A percentile compares a stretch with the other conserved stretches of the same genome.
Conservation (phyloP, 257 asterid species). For the Salvia splendens region DNA sequence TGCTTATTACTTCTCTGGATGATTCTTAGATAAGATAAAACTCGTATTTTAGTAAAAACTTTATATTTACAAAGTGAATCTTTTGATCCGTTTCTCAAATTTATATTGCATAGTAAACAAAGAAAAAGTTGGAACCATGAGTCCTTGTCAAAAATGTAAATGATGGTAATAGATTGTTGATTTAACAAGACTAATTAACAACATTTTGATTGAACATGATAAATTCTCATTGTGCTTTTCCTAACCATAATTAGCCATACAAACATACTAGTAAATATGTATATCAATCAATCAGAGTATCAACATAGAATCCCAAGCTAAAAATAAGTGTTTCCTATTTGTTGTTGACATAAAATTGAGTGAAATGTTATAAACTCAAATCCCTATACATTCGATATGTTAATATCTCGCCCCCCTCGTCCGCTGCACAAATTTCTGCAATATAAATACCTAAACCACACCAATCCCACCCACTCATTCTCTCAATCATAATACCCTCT, state of each 20-base stretch:
- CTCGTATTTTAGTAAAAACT: too few species aligned
- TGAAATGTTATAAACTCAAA: slow-evolving; percentile 13
- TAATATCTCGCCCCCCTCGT: slow-evolving; percentile 63
- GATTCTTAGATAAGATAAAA: too few species aligned
- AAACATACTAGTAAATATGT: not conserved
- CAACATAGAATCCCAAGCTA: not conserved
- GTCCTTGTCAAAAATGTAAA: slow-evolving; percentile 7
- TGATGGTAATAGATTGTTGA: slow-evolving; percentile 1
- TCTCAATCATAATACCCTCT: slow-evolving; percentile 36
- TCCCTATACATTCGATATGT: slow-evolving; percentile 52
- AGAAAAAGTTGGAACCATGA: not conserved
- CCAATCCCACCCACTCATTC: slow-evolving; percentile 63
- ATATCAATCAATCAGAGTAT: not conserved
- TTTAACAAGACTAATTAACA: not conserved
- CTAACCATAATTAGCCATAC: slow-evolving; percentile 5
- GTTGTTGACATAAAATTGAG: not conserved
- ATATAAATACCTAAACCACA: slow-evolving; percentile 34
- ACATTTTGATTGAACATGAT: not conserved
- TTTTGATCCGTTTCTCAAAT: too few species aligned
- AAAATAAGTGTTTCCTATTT: not conserved
- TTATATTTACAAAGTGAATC: too few species aligned
- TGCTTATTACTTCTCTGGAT: not conserved
- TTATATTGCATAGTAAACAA: too few species aligned
- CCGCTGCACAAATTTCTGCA: slow-evolving; percentile 50
- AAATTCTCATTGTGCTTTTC: not conserved